Percentiles rank a stretch among this genome's conserved stretches.
Evolutionary conservation across 345 rosid species (phyloP).

Genomic region (Sisymbrium irio): DNA sequence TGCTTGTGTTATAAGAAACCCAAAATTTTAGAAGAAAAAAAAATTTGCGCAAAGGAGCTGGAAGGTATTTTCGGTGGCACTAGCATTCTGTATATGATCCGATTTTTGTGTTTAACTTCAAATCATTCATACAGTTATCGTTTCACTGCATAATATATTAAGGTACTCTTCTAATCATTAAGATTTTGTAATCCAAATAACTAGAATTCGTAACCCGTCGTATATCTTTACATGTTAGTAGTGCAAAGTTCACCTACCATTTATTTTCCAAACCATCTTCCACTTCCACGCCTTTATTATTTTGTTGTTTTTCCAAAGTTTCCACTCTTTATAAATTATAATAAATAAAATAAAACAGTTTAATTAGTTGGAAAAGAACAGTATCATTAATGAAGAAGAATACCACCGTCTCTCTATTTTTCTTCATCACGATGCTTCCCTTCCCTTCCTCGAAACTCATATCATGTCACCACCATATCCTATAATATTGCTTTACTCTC

Average conservation of each 20-base stretch:
- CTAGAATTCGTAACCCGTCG: background rate
- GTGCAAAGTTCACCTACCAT: background rate
- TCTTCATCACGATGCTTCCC: background rate
- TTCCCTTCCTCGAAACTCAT: slow-evolving; percentile 15
- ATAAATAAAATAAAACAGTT: background rate
- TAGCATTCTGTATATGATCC: background rate
- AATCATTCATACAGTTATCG: no score
- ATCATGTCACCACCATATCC: background rate
- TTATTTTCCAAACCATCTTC: background rate
- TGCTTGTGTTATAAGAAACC: background rate
- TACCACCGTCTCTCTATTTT: background rate
- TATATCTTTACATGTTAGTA: background rate
- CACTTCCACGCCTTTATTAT: slow-evolving; percentile 5
- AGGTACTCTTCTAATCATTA: background rate
- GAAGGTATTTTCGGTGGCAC: background rate
- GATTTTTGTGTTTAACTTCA: background rate
- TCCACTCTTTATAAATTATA: slow-evolving; percentile 6
- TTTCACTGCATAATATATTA: no score
- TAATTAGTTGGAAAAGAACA: slow-evolving; percentile 14
- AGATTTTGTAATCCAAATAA: background rate
- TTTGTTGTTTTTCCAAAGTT: slow-evolving; percentile 10
- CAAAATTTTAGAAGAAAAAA: no score
- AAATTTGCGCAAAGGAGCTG: no score
- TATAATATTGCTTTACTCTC: background rate
- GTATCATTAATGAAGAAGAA: background rate